Evolutionary conservation across 768 basidiomycete species (phyloP).

Genomic region (Daedalea quercina): DNA sequence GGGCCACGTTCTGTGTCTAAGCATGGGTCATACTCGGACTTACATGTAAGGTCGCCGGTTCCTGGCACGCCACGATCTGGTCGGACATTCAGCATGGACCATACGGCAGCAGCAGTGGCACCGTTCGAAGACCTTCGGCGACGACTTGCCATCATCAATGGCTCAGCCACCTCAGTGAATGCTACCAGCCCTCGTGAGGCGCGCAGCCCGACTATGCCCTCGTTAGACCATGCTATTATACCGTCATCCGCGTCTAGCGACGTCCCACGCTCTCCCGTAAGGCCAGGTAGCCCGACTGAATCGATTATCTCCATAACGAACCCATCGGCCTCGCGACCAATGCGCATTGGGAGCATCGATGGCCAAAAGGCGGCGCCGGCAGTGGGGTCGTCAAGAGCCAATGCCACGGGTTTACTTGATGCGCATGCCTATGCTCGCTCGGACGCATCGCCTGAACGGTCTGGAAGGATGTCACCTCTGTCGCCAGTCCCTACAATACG

Average conservation of each 20-base stretch:
- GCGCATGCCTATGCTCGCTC: slow-evolving; percentile 60
- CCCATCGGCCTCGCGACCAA: slow-evolving; percentile 44
- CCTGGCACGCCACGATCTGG: slow-evolving; percentile 44
- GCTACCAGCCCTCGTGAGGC: slow-evolving; percentile 40
- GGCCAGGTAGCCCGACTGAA: slow-evolving; percentile 77
- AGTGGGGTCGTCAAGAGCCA: slow-evolving; percentile 77
- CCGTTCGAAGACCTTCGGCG: slow-evolving; percentile 77
- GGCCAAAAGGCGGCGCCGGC: slow-evolving; percentile 86
- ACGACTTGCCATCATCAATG: slow-evolving; percentile 68
- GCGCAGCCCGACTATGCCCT: slow-evolving; percentile 36
- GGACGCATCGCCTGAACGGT: slow-evolving; percentile 63
- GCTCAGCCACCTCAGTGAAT: slow-evolving; percentile 58
- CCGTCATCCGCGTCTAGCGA: slow-evolving; percentile 16
- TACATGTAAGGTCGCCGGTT: slow-evolving; percentile 35
- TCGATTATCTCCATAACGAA: slow-evolving; percentile 71
- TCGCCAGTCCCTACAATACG: slow-evolving; percentile 53
- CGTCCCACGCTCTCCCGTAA: slow-evolving; percentile 34
- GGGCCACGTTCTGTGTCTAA: slow-evolving; percentile 30
- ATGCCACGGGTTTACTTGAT: slow-evolving; percentile 78
- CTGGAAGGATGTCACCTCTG: slow-evolving; percentile 74
- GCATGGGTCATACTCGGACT: slow-evolving; percentile 13
- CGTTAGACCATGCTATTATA: slow-evolving; percentile 13
- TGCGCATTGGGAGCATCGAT: slow-evolving; percentile 66
- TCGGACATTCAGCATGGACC: slow-evolving; percentile 43
- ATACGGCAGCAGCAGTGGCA: slow-evolving; percentile 36